These are phyloP conservation scores for Leccinum rimulosum DNA, from an alignment of 768 basidiomycete species.

Conservation along the genomic window DNA sequence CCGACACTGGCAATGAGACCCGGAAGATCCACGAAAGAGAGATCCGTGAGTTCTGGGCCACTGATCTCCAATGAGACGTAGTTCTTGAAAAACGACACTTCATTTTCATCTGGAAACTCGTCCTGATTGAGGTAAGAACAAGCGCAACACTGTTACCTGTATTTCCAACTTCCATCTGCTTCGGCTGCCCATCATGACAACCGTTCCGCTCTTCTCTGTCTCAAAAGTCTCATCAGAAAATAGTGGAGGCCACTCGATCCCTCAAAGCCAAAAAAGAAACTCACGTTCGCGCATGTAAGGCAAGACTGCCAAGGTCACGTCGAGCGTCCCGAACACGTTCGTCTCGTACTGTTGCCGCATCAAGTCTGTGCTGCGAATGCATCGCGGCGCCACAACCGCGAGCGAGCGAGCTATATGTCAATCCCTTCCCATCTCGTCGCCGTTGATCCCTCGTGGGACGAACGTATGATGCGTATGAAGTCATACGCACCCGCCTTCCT, in stretches of 20 bases:
- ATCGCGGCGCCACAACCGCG: background rate
- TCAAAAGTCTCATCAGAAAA: background rate
- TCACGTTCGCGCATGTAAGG: slow-evolving; percentile 46
- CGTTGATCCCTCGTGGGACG: background rate
- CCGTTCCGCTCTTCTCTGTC: slow-evolving; percentile 38
- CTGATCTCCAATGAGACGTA: slow-evolving; percentile 58
- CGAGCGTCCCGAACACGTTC: slow-evolving; percentile 36
- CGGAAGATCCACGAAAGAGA: slow-evolving; percentile 65
- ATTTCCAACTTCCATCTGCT: slow-evolving; percentile 50
- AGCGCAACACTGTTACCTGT: slow-evolving; percentile 20
- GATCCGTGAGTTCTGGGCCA: slow-evolving; percentile 56
- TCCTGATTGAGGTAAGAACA: slow-evolving; percentile 17
- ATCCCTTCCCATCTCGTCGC: background rate
- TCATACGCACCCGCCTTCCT: slow-evolving; percentile 56
- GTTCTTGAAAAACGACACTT: slow-evolving; percentile 49
- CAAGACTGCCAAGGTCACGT: slow-evolving; percentile 51
- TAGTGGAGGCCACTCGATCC: background rate
- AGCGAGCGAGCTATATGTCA: background rate
- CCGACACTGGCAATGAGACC: slow-evolving; percentile 61
- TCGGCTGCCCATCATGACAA: slow-evolving; percentile 55
- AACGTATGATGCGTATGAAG: background rate
- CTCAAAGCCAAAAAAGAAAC: background rate
- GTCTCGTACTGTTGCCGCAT: slow-evolving; percentile 43
- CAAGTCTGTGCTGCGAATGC: slow-evolving; percentile 23
- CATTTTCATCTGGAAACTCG: slow-evolving; percentile 12